These are phyloP conservation scores for Coelastrella sp. DNA, from an alignment of 139 green algal species.

Conservation along the genomic window DNA sequence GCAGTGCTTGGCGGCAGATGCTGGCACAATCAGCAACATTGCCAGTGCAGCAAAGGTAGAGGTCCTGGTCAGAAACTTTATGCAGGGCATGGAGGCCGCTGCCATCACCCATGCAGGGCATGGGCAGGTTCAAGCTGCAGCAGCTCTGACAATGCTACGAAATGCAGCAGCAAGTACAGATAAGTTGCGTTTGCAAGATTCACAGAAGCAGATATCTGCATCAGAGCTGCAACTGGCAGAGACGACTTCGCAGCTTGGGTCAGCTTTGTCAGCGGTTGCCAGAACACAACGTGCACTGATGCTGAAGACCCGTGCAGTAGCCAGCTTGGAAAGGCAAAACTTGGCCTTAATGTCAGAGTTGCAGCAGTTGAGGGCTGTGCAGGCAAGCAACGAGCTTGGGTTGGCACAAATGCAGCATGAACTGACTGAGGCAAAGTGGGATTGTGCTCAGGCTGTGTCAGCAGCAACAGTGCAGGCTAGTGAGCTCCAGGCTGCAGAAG, in stretches of 20 bases:
- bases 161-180: background rate
- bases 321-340: constrained; percentile 11
- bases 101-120: background rate
- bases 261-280: background rate
- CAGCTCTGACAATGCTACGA: background rate
- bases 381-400: background rate
- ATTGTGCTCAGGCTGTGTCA: background rate
- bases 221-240: constrained; percentile 3
- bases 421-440: background rate
- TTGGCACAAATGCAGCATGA: constrained; percentile 40
- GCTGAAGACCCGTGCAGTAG: constrained; percentile 3
- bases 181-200: background rate
- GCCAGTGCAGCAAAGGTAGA: constrained; percentile 26
- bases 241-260: background rate
- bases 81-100: constrained; percentile 21
- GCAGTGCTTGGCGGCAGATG: constrained; percentile 46
- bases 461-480: background rate
- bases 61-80: background rate
- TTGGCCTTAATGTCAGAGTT: background rate
- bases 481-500: background rate
- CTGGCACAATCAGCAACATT: constrained; percentile 27
- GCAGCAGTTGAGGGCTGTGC: constrained; percentile 7
- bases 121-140: background rate
- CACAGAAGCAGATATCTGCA: background rate
- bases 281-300: background rate